A percentile compares a stretch with the other conserved stretches of the same genome.
Evolutionary conservation across 441 rosid genomes (phyloP).

Genomic region (Gossypium gossypioides): DNA sequence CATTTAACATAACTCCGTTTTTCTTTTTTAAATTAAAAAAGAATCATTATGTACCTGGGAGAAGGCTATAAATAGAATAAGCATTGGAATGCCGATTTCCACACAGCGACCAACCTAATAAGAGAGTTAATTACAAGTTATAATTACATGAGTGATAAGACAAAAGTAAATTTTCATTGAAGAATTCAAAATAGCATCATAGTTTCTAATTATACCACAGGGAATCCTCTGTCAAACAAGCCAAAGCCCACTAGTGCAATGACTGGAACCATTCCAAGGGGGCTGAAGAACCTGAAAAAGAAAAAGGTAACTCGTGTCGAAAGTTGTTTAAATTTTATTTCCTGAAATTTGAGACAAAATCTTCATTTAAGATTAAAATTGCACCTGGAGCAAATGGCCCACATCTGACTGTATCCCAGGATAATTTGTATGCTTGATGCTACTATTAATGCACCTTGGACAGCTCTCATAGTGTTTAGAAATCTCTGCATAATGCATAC

Average conservation of each 20-base stretch:
- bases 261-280: constrained; percentile 98
- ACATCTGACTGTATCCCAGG: constrained; percentile 90
- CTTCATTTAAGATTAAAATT: neutral
- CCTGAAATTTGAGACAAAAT: neutral
- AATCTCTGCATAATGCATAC: constrained; percentile 48
- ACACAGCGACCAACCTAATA: constrained; percentile 82
- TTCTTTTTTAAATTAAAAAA: neutral
- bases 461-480: constrained; percentile 88
- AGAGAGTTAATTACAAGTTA: neutral
- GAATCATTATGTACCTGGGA: constrained; percentile 49
- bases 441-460: constrained; percentile 94
- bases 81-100: constrained; percentile 93
- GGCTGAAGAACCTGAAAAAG: constrained; percentile 87
- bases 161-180: neutral
- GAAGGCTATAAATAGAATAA: constrained; percentile 65
- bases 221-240: constrained; percentile 96
- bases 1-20: neutral
- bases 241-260: constrained; percentile 91
- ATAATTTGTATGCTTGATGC: constrained; percentile 94
- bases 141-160: neutral
- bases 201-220: constrained; percentile 49
- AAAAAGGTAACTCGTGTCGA: neutral
- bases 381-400: constrained; percentile 97
- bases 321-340: neutral
- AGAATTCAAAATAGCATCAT: neutral